A percentile compares a stretch with the other conserved stretches of the same genome.
Conservation (phyloP, 1,139 yeast genomes). For the Yamadazyma taylorii region DNA sequence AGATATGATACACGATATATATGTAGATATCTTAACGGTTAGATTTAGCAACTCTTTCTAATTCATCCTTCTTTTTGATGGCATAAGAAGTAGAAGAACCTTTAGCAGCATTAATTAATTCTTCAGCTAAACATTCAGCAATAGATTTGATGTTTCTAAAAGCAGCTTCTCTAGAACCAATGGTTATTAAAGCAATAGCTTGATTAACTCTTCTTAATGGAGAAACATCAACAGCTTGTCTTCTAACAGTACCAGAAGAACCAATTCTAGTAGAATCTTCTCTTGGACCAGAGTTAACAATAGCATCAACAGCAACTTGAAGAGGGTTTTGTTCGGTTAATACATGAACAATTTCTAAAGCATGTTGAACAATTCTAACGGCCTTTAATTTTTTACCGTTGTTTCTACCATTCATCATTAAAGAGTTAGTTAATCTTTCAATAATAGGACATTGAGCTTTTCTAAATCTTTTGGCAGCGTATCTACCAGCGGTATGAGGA, state of each 20-base stretch:
- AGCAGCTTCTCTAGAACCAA: constrained; percentile 99
- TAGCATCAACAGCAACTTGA: constrained; percentile 98
- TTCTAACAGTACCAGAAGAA: constrained; percentile 99
- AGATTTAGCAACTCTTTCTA: constrained; percentile 99
- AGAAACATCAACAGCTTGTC: constrained; percentile 99
- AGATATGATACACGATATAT: constrained; percentile 18
- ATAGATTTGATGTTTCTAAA: constrained; percentile 99
- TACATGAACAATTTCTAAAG: constrained; percentile 95
- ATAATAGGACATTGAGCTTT: constrained; percentile 99
- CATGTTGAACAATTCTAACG: constrained; percentile 99
- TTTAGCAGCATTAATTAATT: constrained; percentile 99
- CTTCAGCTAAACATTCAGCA: constrained; percentile 99
- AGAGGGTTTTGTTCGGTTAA: constrained; percentile 99
- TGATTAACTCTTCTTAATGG: constrained; percentile 99
- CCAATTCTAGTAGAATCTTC: constrained; percentile 99
- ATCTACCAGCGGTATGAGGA: constrained; percentile 99
- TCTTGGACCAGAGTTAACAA: constrained; percentile 99
- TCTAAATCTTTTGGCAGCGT: constrained; percentile 99
- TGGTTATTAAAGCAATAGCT: constrained; percentile 96
- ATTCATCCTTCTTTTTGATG: constrained; percentile 99
- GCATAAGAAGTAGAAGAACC: constrained; percentile 99
- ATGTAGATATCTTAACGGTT: constrained; percentile 76
- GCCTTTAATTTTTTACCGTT: constrained; percentile 99
- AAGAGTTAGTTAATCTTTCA: constrained; percentile 99
- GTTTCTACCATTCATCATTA: constrained; percentile 99